Evolutionary conservation across 2,329 filamentous ascomycete genomes (phyloP), one percentile per base, ranked within the genome.

Genomic region (Colletotrichum sp.): DNA sequence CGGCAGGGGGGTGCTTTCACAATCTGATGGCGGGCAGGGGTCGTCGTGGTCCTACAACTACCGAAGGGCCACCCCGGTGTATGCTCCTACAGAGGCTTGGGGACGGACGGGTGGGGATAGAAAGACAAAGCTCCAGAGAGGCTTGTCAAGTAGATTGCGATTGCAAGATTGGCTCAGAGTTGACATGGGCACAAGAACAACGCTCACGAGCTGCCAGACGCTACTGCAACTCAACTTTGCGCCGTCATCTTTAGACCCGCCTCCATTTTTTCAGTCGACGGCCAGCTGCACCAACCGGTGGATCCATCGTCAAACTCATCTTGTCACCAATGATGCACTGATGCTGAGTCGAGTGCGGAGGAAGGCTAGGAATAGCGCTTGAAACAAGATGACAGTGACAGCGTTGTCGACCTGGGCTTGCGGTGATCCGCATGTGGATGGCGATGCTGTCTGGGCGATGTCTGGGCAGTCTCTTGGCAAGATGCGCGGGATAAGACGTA

Each of bases 401-500:
- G 72, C 63, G 72, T 69, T 72, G 74, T 69, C 57, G 74, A 69
- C 69, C 67, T 76, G 75, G 44, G 75, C 66, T 28, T 65, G 72
- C 39, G 66, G 62, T 76, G 64, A 76, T 76, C 73, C 73, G 70
- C 70, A 76, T 68, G 64, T 76, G 70, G 70, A 76, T 68, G 70
- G 70, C 64, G 64, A 76, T 73, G 64, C 44, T 73, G 73, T 76
- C 73, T 76, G 73, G 73, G 73, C 70, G 57, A 60, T 73, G 73
- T 76, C 73, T 76, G 73, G 73, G 73, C 73, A 76, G 57, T 67
- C 49, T 78, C 77, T 78, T 78, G 77, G 77, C 77, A 72, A 71
- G 75, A 77, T 76, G 71, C 69, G 75, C 69, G 72, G 76, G 75
- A 75, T 72, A 69, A 76, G 77, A 72, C 72, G 62, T 77, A 78